Evolutionary conservation across 2,329 filamentous ascomycete species (phyloP), one percentile per base, ranked within the genome.

Genomic region (Pyricularia grisea): DNA sequence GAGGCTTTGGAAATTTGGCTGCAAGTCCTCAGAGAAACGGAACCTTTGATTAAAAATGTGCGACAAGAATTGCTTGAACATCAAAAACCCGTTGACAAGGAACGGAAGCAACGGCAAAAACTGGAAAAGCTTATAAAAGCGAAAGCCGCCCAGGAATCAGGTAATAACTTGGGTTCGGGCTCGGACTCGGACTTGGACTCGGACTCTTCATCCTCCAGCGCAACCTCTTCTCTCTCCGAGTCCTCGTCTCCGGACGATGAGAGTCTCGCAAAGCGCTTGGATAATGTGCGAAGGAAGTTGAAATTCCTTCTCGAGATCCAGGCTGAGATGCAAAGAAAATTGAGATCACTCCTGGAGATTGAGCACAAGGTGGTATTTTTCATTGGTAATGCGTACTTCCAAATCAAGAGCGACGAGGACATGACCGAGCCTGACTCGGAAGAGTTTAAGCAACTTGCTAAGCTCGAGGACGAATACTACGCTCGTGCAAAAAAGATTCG

Each of bases 361-460:
- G 86, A 94, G 71, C 94, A 97, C 76, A 88, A 90, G 72, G 92
- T 90, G 33, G 84, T 88, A 0, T 97, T 97, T 79, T 97, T 96
- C 75, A 90, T 90, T 30, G 93, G 90, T 17, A 97, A 93, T 73
- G 90, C 89, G 0, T 89, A 90, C 73, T 97, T 89, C 75, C 92
- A 97, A 75, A 91, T 96, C 71, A 95, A 94, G 75, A 86, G 87
- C 0, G 87, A 94, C 69, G 77, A 85, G 64, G 82, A 86, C 1
- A 80, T 90, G 73, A 93, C 89, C 0, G 76, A 81, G 27, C 87
- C 89, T 0, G 87, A 88, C 5, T 92, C 91, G 0, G 87, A 89
- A 0, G 85, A 90, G 20, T 93, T 89, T 74, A 80, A 83, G 67
- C 78, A 79, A 0, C 79, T 94, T 2, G 92, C 96, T 73, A 86